phyloP scores from a whole-genome alignment of 225 moss, liverwort and hornwort genomes.

The Polytrichum formosum region DNA sequence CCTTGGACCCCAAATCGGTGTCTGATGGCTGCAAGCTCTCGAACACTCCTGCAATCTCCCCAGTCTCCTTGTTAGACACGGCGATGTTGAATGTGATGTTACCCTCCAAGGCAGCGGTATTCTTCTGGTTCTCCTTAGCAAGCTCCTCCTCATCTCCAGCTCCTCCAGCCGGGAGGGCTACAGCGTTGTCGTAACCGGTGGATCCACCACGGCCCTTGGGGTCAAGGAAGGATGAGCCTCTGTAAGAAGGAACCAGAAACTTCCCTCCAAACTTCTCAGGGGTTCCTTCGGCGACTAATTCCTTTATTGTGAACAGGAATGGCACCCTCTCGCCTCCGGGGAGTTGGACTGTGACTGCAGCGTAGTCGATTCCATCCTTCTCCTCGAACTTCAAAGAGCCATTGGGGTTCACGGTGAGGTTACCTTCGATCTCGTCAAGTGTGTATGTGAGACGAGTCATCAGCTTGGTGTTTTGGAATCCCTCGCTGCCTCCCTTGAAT shows the following conservation, averaged over 20 bases:
- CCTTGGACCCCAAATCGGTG: constrained; percentile 82
- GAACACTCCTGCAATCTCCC: constrained; percentile 73
- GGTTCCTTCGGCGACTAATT: constrained; percentile 57
- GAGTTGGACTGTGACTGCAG: constrained; percentile 88
- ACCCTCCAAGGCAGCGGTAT: constrained; percentile 54
- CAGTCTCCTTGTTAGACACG: constrained; percentile 33
- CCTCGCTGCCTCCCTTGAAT: constrained; percentile 63
- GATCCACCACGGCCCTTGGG: constrained; percentile 91
- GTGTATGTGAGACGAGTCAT: constrained; percentile 93
- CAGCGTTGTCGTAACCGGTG: constrained; percentile 82
- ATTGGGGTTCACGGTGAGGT: constrained; percentile 33
- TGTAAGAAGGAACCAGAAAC: constrained; percentile 78
- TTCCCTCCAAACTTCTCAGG: constrained; percentile 46
- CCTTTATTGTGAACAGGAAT: constrained; percentile 83
- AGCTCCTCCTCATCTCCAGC: constrained; percentile 79
- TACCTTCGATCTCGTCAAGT: constrained; percentile 71
- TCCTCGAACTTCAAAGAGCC: constrained; percentile 67
- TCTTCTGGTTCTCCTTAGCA: constrained; percentile 74
- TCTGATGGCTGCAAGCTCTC: constrained; percentile 85
- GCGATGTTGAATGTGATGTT: constrained; percentile 70
- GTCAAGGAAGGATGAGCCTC: constrained; percentile 89
- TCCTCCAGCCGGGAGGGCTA: constrained; percentile 71
- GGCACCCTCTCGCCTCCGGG: constrained; percentile 87
- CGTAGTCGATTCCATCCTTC: constrained; percentile 85
- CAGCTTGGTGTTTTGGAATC: constrained; percentile 69